Conservation (phyloP, 345 rosid species). For the Gossypium bickii region DNA sequence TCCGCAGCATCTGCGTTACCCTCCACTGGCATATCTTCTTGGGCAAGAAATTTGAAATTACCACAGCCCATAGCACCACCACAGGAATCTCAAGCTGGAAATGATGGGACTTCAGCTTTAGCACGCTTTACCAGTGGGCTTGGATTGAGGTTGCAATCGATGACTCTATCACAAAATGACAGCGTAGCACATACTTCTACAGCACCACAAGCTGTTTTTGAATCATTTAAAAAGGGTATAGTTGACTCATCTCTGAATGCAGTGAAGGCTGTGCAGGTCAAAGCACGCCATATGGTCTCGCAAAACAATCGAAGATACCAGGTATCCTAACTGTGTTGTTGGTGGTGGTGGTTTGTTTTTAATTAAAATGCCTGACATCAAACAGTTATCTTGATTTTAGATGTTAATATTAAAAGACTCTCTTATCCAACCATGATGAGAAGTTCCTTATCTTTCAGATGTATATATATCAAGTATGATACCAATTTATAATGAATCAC, state of each 20-base stretch:
- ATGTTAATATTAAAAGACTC: neutral
- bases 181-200: constrained; percentile 32
- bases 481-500: neutral
- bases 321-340: constrained; percentile 33
- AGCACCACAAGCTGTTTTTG: constrained; percentile 46
- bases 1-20: constrained; percentile 42
- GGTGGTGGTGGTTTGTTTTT: neutral
- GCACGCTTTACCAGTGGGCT: constrained; percentile 75
- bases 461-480: neutral
- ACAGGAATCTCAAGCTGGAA: constrained; percentile 40
- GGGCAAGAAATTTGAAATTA: constrained; percentile 70
- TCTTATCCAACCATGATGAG: neutral
- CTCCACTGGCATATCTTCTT: constrained; percentile 55
- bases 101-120: constrained; percentile 56
- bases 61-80: constrained; percentile 40
- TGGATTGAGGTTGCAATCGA: constrained; percentile 54
- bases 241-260: constrained; percentile 85
- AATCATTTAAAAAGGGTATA: constrained; percentile 68
- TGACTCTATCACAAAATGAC: constrained; percentile 36
- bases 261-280: constrained; percentile 56
- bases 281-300: constrained; percentile 88
- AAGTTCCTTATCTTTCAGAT: neutral
- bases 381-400: neutral
- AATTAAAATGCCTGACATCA: constrained; percentile 1
- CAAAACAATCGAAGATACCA: constrained; percentile 96